Evolutionary conservation across 2,329 filamentous ascomycete genomes (phyloP).

Genomic region (Polytolypa hystricis): DNA sequence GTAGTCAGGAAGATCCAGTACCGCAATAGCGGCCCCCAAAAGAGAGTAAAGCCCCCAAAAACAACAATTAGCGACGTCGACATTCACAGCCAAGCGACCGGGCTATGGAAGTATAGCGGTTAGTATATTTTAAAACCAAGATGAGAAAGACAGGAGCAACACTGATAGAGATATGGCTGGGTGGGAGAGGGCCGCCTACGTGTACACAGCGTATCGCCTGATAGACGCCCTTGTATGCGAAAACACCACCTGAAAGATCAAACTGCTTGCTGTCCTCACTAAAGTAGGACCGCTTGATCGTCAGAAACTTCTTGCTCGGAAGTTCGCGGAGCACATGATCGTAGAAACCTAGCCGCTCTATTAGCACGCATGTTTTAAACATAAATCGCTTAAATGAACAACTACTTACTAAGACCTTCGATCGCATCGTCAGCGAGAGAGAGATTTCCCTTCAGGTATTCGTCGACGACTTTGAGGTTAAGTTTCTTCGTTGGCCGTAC

Average conservation of each 20-base stretch:
- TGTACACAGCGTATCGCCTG: slow-evolving; percentile 69
- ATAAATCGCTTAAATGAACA: neutral
- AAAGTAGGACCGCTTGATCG: slow-evolving; percentile 80
- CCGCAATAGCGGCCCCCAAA: slow-evolving; percentile 24
- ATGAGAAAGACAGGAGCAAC: too few relatives aligned
- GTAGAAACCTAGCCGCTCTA: slow-evolving; percentile 65
- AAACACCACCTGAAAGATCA: slow-evolving; percentile 53
- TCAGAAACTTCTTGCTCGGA: slow-evolving; percentile 56
- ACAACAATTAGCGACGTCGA: slow-evolving; percentile 82
- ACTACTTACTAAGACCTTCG: slow-evolving; percentile 59
- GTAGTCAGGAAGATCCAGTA: slow-evolving; percentile 22
- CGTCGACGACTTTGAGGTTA: slow-evolving; percentile 52
- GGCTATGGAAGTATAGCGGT: slow-evolving; percentile 34
- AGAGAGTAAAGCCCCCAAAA: slow-evolving; percentile 57
- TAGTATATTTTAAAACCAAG: too few relatives aligned
- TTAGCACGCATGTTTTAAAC: neutral
- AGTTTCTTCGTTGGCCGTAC: slow-evolving; percentile 58
- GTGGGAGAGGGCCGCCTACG: slow-evolving; percentile 28
- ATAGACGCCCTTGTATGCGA: slow-evolving; percentile 83
- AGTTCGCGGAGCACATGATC: slow-evolving; percentile 77
- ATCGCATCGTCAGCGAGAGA: slow-evolving; percentile 57
- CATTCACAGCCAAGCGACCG: slow-evolving; percentile 65
- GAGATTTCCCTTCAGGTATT: slow-evolving; percentile 52
- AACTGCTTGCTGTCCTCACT: slow-evolving; percentile 38
- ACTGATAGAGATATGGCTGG: too few relatives aligned